Evolutionary conservation across 192 early-diverging fungal species (phyloP).

Genomic region (Dissophora ornata): DNA sequence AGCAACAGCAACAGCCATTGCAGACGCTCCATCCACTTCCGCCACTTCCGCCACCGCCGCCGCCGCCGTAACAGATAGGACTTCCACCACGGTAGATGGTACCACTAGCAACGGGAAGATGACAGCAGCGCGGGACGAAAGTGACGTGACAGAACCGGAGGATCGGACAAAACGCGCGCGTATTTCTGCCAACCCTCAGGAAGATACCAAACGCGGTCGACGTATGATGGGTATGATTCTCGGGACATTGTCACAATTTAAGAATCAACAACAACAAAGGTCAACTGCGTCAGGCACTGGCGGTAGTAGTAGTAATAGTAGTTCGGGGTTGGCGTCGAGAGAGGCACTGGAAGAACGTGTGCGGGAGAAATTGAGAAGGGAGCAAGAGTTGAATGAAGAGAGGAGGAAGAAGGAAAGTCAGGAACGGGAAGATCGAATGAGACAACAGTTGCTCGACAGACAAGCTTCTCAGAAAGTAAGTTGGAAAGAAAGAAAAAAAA

Average conservation of each 20-base stretch:
- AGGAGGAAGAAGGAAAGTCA: conserved; percentile 4
- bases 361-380: conserved; percentile 27
- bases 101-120: too few species aligned
- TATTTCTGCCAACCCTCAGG: conserved; percentile 6
- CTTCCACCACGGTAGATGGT: too few species aligned
- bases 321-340: conserved; percentile 12
- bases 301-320: neutral
- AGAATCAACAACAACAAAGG: conserved; percentile 17
- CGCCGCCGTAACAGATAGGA: too few species aligned
- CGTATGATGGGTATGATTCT: conserved; percentile 54
- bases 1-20: neutral
- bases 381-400: conserved; percentile 26
- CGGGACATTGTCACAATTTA: conserved; percentile 39
- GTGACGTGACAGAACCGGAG: neutral
- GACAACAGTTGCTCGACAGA: neutral
- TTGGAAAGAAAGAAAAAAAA: too few species aligned
- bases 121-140: neutral
- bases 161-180: conserved; percentile 16
- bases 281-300: neutral
- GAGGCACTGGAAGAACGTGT: conserved; percentile 40
- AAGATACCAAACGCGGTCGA: conserved; percentile 29
- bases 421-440: conserved; percentile 15
- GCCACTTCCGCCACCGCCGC: too few species aligned
- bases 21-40: too few species aligned
- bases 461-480: too few species aligned